phyloP scores from a whole-genome alignment of 1,284 basidiomycete genomes.

The Microbotryomycetes sp. region DNA sequence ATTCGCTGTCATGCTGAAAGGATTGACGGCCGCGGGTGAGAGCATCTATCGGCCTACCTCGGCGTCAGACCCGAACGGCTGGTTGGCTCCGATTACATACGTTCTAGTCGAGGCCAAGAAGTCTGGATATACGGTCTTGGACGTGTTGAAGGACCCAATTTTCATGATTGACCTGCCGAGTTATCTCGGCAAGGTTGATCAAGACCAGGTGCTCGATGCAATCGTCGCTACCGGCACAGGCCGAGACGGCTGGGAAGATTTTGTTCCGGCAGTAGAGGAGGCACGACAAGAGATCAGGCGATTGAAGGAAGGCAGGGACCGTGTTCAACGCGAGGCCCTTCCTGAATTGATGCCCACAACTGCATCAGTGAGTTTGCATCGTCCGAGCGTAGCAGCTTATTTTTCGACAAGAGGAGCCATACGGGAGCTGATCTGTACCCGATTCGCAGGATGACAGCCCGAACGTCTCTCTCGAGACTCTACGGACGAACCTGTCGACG shows the following conservation, averaged over 20 bases:
- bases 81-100: constrained; percentile 11
- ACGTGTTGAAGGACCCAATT: constrained; percentile 22
- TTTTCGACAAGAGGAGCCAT: background rate
- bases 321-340: background rate
- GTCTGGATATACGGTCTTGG: constrained; percentile 5
- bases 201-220: constrained; percentile 19
- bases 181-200: constrained; percentile 14
- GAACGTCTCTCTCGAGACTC: constrained; percentile 26
- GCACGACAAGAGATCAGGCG: constrained; percentile 8
- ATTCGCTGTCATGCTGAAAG: constrained; percentile 35
- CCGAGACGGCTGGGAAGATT: constrained; percentile 15
- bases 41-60: constrained; percentile 18
- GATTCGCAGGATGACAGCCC: constrained; percentile 8
- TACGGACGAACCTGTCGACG: constrained; percentile 26
- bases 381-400: too few species aligned
- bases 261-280: constrained; percentile 6
- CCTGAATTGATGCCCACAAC: constrained; percentile 11
- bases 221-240: constrained; percentile 18
- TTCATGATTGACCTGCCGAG: constrained; percentile 25
- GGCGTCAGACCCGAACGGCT: constrained; percentile 12
- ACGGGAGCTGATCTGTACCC: background rate
- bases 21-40: constrained; percentile 19
- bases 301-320: constrained; percentile 19
- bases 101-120: constrained; percentile 11
- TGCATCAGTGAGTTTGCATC: background rate